Conservation (phyloP, 441 rosid genomes). For the Adansonia madagascariensis region DNA sequence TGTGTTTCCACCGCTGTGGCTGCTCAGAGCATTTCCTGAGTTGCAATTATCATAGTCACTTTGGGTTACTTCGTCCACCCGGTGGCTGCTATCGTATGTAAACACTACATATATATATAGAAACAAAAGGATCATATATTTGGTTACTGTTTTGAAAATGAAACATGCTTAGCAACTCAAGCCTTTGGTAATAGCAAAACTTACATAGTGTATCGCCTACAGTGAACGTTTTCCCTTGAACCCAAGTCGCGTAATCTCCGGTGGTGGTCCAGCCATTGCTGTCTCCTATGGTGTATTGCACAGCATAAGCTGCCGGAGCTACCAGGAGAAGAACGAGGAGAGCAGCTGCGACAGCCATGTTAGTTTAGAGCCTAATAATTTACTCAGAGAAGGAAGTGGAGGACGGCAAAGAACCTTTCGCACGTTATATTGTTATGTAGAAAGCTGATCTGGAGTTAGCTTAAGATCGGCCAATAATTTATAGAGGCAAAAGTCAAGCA, state of each 20-base stretch:
- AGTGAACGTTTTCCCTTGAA: slow-evolving; percentile 49
- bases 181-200: slow-evolving; percentile 4
- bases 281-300: slow-evolving; percentile 54
- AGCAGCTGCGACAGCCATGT: slow-evolving; percentile 39
- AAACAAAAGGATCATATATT: not conserved
- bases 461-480: not conserved
- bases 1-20: slow-evolving; percentile 48
- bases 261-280: slow-evolving; percentile 51
- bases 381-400: not conserved
- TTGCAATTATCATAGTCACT: slow-evolving; percentile 51
- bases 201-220: slow-evolving; percentile 72
- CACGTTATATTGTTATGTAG: not conserved
- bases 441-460: not conserved
- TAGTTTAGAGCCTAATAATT: not conserved
- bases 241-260: slow-evolving; percentile 51
- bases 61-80: slow-evolving; percentile 50
- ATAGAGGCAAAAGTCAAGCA: slow-evolving; percentile 20
- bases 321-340: slow-evolving; percentile 47
- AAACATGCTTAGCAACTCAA: not conserved
- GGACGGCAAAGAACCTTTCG: not conserved
- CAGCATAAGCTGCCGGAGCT: slow-evolving; percentile 53
- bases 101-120: slow-evolving; percentile 46
- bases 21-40: slow-evolving; percentile 35
- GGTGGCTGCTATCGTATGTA: slow-evolving; percentile 47
- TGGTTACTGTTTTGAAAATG: not conserved